Evolutionary conservation across 2,329 filamentous ascomycete species (phyloP), one percentile per base, ranked within the genome.

Genomic region (Fusarium sacchari): DNA sequence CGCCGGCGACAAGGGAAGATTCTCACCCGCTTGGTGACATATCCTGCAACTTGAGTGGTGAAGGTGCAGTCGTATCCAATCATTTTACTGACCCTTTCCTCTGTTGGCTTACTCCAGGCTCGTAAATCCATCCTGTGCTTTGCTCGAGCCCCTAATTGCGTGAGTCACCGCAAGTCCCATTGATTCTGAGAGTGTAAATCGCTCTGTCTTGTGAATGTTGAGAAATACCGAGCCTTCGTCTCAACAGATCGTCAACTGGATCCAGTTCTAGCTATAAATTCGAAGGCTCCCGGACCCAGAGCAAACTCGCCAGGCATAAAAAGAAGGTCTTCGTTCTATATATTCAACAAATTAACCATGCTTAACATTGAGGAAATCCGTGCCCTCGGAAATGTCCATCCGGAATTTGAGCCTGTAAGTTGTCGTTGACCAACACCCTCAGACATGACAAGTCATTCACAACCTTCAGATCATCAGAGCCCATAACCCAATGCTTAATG

Each of bases 311-410:
- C 30, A 65, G 22, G 20, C 14, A 60, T 20, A 32, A 6, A 30
- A 32, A 39, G 8, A 22, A 9, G 12, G 20, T 15, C 18, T n/a
- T 36, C 17, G 7, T 22, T n/a, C 18, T 22, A 14, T 39, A 20
- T 18, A 34, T 8, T 34, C 15, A 30, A 17, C 24, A 32, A 47
- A 11, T 32, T 32, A 37, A 69, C 39, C 13, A 80, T 79, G 79
- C 61, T 79, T 50, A 72, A 74, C 4, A 42, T 79, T 17, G 72
- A 80, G 37, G 75, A 79, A 43, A 78, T 55, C 18, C 52, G 65
- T 32, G 74, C 76, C 3, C 74, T 79, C 18, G 66, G 57, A 18
- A 47, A 76, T 28, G 67, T 73, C 2, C 61, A 77, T 42, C 67
- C 73, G n/a, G 47, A 78, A 71, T 52, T 69, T 64, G 60, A 71